Percentiles rank a stretch among this genome's conserved stretches.
These are phyloP conservation scores for Plasmodium sp. DNA, from an alignment of 169 alveolate genomes.

Conservation along the genomic window DNA sequence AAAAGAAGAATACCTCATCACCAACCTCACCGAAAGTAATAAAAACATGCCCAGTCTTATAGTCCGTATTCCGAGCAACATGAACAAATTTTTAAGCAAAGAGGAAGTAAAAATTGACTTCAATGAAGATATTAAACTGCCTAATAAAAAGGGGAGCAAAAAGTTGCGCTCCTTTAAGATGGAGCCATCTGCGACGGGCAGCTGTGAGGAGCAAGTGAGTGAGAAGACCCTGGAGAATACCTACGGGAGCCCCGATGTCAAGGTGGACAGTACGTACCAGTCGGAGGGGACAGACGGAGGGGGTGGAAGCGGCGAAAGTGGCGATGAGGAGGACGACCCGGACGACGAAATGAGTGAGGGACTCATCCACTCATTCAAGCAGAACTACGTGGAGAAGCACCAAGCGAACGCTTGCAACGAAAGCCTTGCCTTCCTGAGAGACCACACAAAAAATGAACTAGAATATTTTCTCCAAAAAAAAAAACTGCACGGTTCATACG, in stretches of 20 bases:
- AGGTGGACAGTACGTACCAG: slow-evolving; percentile 31
- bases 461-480: slow-evolving; percentile 45
- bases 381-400: slow-evolving; percentile 47
- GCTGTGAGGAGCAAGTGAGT: not conserved
- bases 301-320: not conserved
- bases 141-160: slow-evolving; percentile 13
- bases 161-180: slow-evolving; percentile 44
- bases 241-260: not conserved
- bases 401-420: slow-evolving; percentile 16
- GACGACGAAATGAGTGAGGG: slow-evolving; percentile 12
- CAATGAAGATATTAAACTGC: slow-evolving; percentile 33
- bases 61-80: slow-evolving; percentile 29
- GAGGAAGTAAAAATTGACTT: slow-evolving; percentile 24
- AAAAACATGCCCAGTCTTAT: slow-evolving; percentile 65
- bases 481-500: slow-evolving; percentile 18
- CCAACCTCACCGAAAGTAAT: slow-evolving; percentile 24
- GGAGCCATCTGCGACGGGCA: not conserved
- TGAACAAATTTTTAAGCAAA: slow-evolving; percentile 64
- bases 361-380: slow-evolving; percentile 1
- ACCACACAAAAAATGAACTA: slow-evolving; percentile 41
- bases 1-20: slow-evolving; percentile 56
- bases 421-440: slow-evolving; percentile 12
- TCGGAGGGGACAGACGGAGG: slow-evolving; percentile 13
- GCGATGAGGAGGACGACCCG: not conserved
- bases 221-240: slow-evolving; percentile 9